Evolutionary conservation across 2,329 filamentous ascomycete genomes (phyloP).

Genomic region (Decorospora gaudefroyi): DNA sequence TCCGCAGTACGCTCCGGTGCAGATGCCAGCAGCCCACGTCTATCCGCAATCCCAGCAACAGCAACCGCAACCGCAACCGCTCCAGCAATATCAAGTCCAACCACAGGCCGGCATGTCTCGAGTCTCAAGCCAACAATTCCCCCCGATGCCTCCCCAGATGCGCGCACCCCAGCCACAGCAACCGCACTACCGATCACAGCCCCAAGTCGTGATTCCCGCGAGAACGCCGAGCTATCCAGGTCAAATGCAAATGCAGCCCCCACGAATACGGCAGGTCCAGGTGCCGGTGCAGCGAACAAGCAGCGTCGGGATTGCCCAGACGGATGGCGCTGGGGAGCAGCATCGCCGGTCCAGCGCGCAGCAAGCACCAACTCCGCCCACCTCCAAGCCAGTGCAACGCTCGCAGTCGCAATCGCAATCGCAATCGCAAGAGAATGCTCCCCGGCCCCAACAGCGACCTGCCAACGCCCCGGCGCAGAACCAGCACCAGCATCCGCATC

Average conservation of each 20-base stretch:
- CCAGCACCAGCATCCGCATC: conserved; percentile 28
- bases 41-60: conserved; percentile 28
- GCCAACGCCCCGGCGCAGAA: conserved; percentile 27
- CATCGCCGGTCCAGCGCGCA: conserved; percentile 23
- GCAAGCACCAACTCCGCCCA: conserved; percentile 28
- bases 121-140: conserved; percentile 32
- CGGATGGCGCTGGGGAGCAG: conserved; percentile 22
- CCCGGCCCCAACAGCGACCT: conserved; percentile 39
- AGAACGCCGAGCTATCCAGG: conserved; percentile 23
- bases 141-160: conserved; percentile 25
- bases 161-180: conserved; percentile 5
- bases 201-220: conserved; percentile 38
- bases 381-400: conserved; percentile 46
- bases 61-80: too few species aligned
- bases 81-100: conserved; percentile 17
- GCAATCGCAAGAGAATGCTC: conserved; percentile 37
- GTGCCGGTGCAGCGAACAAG: conserved; percentile 31
- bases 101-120: conserved; percentile 17
- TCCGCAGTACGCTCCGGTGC: conserved; percentile 9
- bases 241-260: conserved; percentile 36
- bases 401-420: conserved; percentile 48
- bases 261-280: conserved; percentile 36
- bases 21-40: conserved; percentile 10
- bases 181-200: conserved; percentile 28
- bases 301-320: conserved; percentile 20